Base-by-base conservation (phyloP, 2,329 filamentous ascomycete genomes). In the Xylaria sp. region DNA sequence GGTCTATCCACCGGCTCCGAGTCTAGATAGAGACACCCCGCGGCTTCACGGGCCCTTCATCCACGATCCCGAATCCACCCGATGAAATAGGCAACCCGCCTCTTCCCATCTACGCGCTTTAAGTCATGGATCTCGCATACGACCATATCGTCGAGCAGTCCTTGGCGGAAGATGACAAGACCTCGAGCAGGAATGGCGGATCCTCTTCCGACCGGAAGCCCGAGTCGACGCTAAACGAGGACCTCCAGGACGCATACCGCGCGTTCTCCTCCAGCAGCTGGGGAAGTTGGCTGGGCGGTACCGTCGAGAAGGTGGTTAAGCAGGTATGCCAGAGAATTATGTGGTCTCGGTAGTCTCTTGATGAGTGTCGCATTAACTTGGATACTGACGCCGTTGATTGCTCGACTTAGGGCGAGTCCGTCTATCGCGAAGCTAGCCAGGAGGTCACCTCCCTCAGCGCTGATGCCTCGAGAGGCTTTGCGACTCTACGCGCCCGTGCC, bases 241-340 rank as follows among this genome's bases (percentile, higher is more conserved):
- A 99, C 71, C 83, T 99, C 64, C 91, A 96, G 76, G 91, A 97
- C 75, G 94, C 93, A 5, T 97, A 97, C 80, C 92, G 91, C 71
- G 92, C 92, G 23, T 90, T 99, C 71, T 93, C 91, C 2, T 85
- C 86, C 66, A 96, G 91, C 69, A 90, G 91, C 9, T 99, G 94
- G 94, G 94, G 93, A 50, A 86, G 89, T 19, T 86, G 84, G 67
- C 85, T 99, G 37, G 93, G 94, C 42, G 93, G 92, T 5, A 90
- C 96, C 73, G 87, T 96, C 71, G 90, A 90, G 52, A 93, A 83
- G 69, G 92, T 96, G n/a, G 90, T 92, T 72, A 96, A 96, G 76
- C 92, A 96, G 85, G 88, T 90, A 76, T 64, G 79, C 49, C 52
- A 35, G 30, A 48, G 8, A 51, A 1, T 34, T 23, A 51, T 9